Evolutionary conservation across 2,329 filamentous ascomycete species (phyloP).

Genomic region (Phoma sp.): DNA sequence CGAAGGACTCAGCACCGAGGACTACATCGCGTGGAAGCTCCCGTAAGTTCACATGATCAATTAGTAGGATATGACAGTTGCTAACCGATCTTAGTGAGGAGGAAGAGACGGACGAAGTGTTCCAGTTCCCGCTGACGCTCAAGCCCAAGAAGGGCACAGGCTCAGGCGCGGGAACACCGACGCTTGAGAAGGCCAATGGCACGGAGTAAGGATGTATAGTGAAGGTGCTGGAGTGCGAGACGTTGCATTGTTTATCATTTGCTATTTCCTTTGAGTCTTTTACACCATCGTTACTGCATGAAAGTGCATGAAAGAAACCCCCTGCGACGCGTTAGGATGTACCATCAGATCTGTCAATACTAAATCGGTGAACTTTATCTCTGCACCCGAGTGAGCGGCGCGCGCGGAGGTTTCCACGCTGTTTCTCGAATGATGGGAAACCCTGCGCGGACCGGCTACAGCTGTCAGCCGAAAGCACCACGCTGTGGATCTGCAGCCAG

Average conservation of each 20-base stretch:
- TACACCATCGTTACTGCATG: slow-evolving; percentile 14
- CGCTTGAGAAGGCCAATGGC: slow-evolving; percentile 39
- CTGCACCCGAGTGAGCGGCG: neutral
- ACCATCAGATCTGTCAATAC: slow-evolving; percentile 22
- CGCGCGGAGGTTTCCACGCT: neutral
- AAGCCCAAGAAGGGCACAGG: slow-evolving; percentile 54
- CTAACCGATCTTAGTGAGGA: slow-evolving; percentile 66
- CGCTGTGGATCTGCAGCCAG: neutral
- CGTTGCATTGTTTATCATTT: slow-evolving; percentile 12
- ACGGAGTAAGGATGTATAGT: slow-evolving; percentile 21
- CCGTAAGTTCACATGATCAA: slow-evolving; percentile 72
- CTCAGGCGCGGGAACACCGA: slow-evolving; percentile 43
- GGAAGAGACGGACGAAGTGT: slow-evolving; percentile 88
- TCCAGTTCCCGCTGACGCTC: slow-evolving; percentile 74
- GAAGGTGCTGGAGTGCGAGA: neutral
- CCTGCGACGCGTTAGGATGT: slow-evolving; percentile 16
- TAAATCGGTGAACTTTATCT: slow-evolving; percentile 1
- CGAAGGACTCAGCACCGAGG: slow-evolving; percentile 92
- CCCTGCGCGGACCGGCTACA: neutral
- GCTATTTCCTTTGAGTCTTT: slow-evolving; percentile 5
- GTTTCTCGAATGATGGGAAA: neutral
- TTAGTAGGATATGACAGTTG: neutral
- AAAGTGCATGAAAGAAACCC: too few relatives aligned
- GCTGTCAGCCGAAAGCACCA: neutral
- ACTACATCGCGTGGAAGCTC: slow-evolving; percentile 97